Percentiles rank a stretch among this genome's conserved stretches.
These are phyloP conservation scores for Neospora caninum DNA, from an alignment of 169 alveolate species.

Conservation along the genomic window DNA sequence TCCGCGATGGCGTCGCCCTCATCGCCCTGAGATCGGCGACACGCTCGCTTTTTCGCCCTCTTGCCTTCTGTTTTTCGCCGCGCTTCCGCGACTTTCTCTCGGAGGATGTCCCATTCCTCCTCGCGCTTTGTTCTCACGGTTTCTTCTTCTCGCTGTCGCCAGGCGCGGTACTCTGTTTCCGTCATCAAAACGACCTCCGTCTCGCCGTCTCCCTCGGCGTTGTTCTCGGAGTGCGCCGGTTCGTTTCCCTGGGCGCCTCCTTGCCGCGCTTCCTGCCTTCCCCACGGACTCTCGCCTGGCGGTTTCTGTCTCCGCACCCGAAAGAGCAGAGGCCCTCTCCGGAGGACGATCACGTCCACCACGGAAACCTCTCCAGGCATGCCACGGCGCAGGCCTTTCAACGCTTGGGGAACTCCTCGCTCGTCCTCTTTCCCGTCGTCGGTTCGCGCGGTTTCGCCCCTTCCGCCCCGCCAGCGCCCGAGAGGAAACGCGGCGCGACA, in stretches of 20 bases:
- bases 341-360: neutral
- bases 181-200: neutral
- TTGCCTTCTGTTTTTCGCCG: neutral
- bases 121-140: neutral
- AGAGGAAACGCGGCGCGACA: neutral
- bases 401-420: neutral
- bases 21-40: no score
- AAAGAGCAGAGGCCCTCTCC: neutral
- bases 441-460: neutral
- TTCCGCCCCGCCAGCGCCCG: neutral
- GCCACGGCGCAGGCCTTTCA: neutral
- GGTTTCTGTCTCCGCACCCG: neutral
- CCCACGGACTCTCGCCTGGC: neutral
- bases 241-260: neutral
- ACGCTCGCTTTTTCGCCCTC: no score
- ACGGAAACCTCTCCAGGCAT: neutral
- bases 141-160: neutral
- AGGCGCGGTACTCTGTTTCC: neutral
- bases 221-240: neutral
- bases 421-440: neutral
- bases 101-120: neutral
- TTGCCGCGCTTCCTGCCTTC: neutral
- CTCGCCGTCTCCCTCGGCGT: neutral
- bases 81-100: neutral
- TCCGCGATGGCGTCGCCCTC: no score